Evolutionary conservation across 2,329 filamentous ascomycete genomes (phyloP).

Genomic region (Capronia coronata): DNA sequence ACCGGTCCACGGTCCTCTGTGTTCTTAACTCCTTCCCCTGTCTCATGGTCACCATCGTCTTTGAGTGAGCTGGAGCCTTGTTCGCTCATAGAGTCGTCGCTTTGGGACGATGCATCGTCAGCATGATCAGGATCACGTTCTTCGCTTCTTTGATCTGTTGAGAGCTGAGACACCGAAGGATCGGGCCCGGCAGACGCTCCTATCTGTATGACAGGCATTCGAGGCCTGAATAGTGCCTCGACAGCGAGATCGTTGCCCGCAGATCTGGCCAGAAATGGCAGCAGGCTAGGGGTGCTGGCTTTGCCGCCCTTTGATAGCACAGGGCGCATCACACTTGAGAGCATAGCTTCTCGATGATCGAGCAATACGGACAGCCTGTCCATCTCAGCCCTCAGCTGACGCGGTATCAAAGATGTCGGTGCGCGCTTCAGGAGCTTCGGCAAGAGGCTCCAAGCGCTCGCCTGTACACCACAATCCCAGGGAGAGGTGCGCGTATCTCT

Average conservation of each 20-base stretch:
- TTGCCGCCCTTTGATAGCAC: constrained; percentile 57
- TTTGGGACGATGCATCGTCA: constrained; percentile 37
- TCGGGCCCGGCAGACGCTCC: not conserved
- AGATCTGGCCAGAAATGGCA: constrained; percentile 70
- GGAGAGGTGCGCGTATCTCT: not conserved
- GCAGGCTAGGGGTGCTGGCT: constrained; percentile 61
- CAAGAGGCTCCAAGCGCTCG: constrained; percentile 57
- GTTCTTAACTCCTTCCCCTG: too few relatives aligned
- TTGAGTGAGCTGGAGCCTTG: constrained; percentile 35
- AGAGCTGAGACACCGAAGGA: not conserved
- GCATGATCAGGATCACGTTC: constrained; percentile 5
- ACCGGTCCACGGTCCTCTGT: not conserved
- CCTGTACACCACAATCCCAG: constrained; percentile 39
- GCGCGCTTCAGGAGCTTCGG: constrained; percentile 50
- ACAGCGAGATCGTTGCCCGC: constrained; percentile 48
- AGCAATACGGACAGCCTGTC: constrained; percentile 74
- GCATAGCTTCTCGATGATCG: constrained; percentile 63
- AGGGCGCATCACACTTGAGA: constrained; percentile 76
- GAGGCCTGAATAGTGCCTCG: constrained; percentile 59
- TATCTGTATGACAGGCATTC: constrained; percentile 43
- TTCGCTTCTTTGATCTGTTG: not conserved
- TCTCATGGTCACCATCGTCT: too few relatives aligned
- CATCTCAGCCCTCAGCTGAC: constrained; percentile 53
- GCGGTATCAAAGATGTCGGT: constrained; percentile 58
- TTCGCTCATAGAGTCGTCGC: constrained; percentile 44